Evolutionary conservation across 2,329 filamentous ascomycete species (phyloP), one percentile per base, ranked within the genome.

Genomic region (Rachicladosporium sp.): DNA sequence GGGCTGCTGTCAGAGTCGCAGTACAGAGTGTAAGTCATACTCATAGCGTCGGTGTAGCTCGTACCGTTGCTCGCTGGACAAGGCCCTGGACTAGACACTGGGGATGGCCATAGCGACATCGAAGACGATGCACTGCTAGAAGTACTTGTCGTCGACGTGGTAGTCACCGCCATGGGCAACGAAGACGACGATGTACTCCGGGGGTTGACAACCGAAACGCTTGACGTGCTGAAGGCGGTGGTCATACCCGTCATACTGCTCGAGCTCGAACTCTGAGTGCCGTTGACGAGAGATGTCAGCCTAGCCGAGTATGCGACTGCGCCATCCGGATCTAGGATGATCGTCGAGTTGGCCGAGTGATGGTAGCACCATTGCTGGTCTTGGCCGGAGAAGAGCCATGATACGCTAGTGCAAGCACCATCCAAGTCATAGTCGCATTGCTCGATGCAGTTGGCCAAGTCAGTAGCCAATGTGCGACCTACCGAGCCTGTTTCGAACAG

Each of bases 311-410:
- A 41, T 8, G 37, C 34, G 10, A 41, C 10, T 4, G 34, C 34
- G 4, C 39, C 39, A 7, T 29, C 30, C 4, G 34, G 39, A 21
- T 37, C 34, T 12, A 10, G 12, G 8, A 41, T 37, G 2, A 37
- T 23, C 2, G 23, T 30, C 23, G 36, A 34, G 34, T 32, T 30
- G 10, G n/a, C 9, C 3, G 30, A 29, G 11, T 41, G 36, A 15
- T 37, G 34, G 39, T 41, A 41, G 29, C 39, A 41, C 31, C 37
- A 37, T n/a, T 41, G 39, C 12, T 33, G 9, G 13, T 30, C 30
- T 21, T 41, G 39, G 6, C 39, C 34, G 4, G 11, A 15, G 6
- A 19, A 5, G 3, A 41, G 21, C 34, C 34, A 41, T 9, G 39
- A 41, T 4, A 41, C 39, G 8, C 39, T 35, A 30, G 19, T 33